Evolutionary conservation across 768 basidiomycete species (phyloP).

Genomic region (Rhizopogon sp.): DNA sequence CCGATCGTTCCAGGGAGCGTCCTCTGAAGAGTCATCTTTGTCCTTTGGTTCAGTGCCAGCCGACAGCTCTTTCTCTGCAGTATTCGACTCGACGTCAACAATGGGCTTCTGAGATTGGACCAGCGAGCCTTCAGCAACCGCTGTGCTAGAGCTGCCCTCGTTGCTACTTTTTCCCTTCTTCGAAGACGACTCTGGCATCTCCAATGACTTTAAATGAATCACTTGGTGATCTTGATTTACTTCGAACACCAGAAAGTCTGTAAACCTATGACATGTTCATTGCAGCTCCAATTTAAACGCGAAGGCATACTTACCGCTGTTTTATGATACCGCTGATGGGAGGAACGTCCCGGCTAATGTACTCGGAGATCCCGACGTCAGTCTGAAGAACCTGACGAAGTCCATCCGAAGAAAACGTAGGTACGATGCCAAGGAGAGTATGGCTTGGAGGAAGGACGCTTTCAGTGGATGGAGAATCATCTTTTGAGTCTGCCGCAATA

Average conservation of each 20-base stretch:
- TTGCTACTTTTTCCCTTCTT: conserved; percentile 31
- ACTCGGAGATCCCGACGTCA: conserved; percentile 90
- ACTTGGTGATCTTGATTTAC: conserved; percentile 78
- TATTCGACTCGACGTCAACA: conserved; percentile 1
- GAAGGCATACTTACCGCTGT: conserved; percentile 61
- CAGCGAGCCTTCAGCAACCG: conserved; percentile 3
- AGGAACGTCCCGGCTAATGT: conserved; percentile 63
- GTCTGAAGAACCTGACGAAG: conserved; percentile 62
- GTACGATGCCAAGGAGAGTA: conserved; percentile 54
- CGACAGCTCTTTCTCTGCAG: neutral
- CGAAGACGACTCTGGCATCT: conserved; percentile 54
- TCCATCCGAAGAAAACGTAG: conserved; percentile 43
- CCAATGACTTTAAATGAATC: conserved; percentile 75
- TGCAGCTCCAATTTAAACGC: neutral
- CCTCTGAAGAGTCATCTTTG: conserved; percentile 14
- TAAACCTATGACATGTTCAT: conserved; percentile 59
- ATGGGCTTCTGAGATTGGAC: neutral
- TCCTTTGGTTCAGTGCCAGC: conserved; percentile 7
- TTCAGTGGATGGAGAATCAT: conserved; percentile 7
- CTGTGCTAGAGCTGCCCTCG: conserved; percentile 10
- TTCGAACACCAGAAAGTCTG: conserved; percentile 94
- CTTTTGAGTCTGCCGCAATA: conserved; percentile 1
- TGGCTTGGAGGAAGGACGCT: conserved; percentile 72
- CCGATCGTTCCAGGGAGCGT: conserved; percentile 62
- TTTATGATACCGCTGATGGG: conserved; percentile 93